Conservation (phyloP, 345 rosid species). For the Brassica napus region DNA sequence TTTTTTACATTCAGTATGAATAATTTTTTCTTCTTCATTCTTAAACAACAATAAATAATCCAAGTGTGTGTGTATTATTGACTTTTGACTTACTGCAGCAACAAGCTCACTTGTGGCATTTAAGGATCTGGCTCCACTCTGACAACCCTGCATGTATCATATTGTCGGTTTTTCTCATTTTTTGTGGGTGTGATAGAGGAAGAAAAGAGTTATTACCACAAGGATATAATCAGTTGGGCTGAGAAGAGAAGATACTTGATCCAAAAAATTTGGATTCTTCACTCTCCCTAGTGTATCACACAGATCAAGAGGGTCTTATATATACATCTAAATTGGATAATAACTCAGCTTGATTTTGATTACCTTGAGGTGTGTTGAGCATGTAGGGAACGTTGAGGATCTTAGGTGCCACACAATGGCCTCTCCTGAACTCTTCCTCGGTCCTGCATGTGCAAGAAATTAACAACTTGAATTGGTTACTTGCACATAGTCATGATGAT, state of each 20-base stretch:
- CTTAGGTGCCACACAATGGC: constrained; percentile 58
- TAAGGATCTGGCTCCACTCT: constrained; percentile 83
- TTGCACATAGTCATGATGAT: neutral
- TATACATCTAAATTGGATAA: neutral
- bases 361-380: constrained; percentile 75
- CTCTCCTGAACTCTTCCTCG: constrained; percentile 67
- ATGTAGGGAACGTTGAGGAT: constrained; percentile 75
- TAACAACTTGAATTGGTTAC: neutral
- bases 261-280: constrained; percentile 41
- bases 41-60: neutral
- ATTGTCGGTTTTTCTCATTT: neutral
- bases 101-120: constrained; percentile 66
- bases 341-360: neutral
- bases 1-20: neutral
- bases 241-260: constrained; percentile 32
- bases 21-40: neutral
- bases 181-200: constrained; percentile 5
- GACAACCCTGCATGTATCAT: constrained; percentile 64
- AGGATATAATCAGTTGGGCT: constrained; percentile 36
- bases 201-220: constrained; percentile 35
- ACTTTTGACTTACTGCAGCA: constrained; percentile 51
- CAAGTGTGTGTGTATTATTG: neutral
- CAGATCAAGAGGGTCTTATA: constrained; percentile 3
- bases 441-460: constrained; percentile 50
- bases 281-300: constrained; percentile 34